Conservation (phyloP, 805 yeast genomes). For the Candida orba region DNA sequence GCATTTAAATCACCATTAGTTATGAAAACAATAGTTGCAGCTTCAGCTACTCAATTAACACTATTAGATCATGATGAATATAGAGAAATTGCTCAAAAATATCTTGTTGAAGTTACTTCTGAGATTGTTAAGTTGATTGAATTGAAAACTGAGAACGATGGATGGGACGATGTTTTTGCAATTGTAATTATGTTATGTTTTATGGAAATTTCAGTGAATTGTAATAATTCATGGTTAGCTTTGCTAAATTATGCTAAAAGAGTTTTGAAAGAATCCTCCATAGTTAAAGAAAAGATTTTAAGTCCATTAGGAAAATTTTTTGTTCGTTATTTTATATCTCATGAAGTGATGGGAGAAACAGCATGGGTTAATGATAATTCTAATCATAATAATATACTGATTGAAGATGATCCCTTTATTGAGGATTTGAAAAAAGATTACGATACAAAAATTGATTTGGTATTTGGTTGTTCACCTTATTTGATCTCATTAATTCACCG, state of each 20-base stretch:
- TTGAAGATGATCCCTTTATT: slow-evolving; percentile 26
- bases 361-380: slow-evolving; percentile 27
- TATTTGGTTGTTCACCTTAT: slow-evolving; percentile 35
- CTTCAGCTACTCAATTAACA: slow-evolving; percentile 30
- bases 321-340: slow-evolving; percentile 32
- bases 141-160: slow-evolving; percentile 19
- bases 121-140: slow-evolving; percentile 27
- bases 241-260: slow-evolving; percentile 32
- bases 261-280: slow-evolving; percentile 24
- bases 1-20: slow-evolving; percentile 28
- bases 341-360: slow-evolving; percentile 39
- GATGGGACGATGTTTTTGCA: slow-evolving; percentile 36
- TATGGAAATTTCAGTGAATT: slow-evolving; percentile 34
- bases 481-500: slow-evolving; percentile 30
- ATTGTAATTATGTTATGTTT: slow-evolving; percentile 34
- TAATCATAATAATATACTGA: slow-evolving; percentile 9
- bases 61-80: slow-evolving; percentile 25
- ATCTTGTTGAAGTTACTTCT: slow-evolving; percentile 24
- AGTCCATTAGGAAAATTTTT: slow-evolving; percentile 31
- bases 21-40: slow-evolving; percentile 29
- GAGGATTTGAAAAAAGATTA: slow-evolving; percentile 27
- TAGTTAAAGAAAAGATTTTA: slow-evolving; percentile 18
- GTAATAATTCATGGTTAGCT: slow-evolving; percentile 32
- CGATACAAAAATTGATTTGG: slow-evolving; percentile 31
- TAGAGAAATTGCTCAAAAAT: slow-evolving; percentile 22